These are phyloP conservation scores for Aspergillus floridensis DNA, from an alignment of 2,329 filamentous ascomycete species.

Conservation along the genomic window DNA sequence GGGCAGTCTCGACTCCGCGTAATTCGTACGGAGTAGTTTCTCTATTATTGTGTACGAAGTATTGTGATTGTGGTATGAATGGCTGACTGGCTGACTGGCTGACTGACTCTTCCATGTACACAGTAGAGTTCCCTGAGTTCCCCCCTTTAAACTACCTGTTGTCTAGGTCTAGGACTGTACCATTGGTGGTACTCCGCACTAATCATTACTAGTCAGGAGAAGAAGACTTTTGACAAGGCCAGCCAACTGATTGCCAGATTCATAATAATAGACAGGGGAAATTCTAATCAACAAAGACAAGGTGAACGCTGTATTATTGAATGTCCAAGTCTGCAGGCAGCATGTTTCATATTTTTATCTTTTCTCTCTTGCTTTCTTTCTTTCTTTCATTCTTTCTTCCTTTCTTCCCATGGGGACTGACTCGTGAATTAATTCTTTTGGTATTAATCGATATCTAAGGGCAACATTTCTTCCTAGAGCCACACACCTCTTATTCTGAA, in stretches of 20 bases:
- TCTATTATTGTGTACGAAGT: not conserved
- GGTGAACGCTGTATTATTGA: too few species aligned
- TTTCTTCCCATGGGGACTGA: not conserved
- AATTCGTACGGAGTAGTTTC: too few species aligned
- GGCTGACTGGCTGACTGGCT: not conserved
- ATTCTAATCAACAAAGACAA: too few species aligned
- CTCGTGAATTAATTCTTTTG: not conserved
- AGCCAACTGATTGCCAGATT: not conserved
- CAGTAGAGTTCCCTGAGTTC: too few species aligned
- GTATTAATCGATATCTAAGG: not conserved
- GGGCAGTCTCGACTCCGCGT: too few species aligned
- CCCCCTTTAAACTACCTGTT: not conserved
- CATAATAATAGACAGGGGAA: too few species aligned
- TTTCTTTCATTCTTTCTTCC: not conserved
- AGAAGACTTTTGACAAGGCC: not conserved
- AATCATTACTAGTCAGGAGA: not conserved
- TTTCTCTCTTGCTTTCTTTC: too few species aligned
- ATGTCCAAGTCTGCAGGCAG: too few species aligned
- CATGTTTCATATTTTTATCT: not conserved
- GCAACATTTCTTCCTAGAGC: not conserved
- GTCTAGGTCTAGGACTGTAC: too few species aligned
- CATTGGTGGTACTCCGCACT: not conserved
- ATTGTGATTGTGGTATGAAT: not conserved
- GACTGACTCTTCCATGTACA: too few species aligned
- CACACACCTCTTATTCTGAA: slow-evolving; percentile 15